Conservation (phyloP, 257 asterid species). For the Jacaranda mimosifolia region DNA sequence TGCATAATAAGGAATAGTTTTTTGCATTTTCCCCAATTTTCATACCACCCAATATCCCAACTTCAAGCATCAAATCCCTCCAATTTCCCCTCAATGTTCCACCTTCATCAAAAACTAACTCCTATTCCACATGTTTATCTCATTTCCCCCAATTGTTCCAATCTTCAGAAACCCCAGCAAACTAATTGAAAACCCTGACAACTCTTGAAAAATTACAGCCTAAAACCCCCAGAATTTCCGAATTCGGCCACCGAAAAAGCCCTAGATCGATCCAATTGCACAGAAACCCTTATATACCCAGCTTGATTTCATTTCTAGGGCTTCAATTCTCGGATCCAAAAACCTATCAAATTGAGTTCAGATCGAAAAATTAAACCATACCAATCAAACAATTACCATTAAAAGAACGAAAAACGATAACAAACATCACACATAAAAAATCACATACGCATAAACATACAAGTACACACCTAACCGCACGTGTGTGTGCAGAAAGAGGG, state of each 20-base stretch:
- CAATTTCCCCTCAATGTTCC: slow-evolving; percentile 4
- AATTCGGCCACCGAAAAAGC: slow-evolving; percentile 13
- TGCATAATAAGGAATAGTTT: slow-evolving; percentile 49
- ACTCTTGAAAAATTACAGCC: background rate
- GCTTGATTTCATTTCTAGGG: slow-evolving; percentile 30
- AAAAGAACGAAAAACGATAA: too few relatives aligned
- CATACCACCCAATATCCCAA: slow-evolving; percentile 21
- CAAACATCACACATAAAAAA: background rate
- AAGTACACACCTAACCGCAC: background rate
- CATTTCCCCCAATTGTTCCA: slow-evolving; percentile 29
- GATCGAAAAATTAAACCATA: slow-evolving; percentile 40
- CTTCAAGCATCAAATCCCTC: slow-evolving; percentile 35
- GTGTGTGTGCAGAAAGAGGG: background rate
- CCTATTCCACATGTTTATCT: background rate
- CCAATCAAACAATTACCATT: slow-evolving; percentile 23
- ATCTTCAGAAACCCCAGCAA: background rate
- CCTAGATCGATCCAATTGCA: slow-evolving; percentile 41
- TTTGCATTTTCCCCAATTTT: slow-evolving; percentile 52
- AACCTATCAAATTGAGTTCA: slow-evolving; percentile 32
- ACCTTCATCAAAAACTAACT: slow-evolving; percentile 9
- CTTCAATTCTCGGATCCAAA: slow-evolving; percentile 46
- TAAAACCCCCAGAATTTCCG: background rate
- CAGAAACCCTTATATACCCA: slow-evolving; percentile 27
- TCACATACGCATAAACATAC: background rate
- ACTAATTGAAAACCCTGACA: background rate